Evolutionary conservation across 108 stramenopile genomes (phyloP), one percentile per base, ranked within the genome.

Genomic region (Nannochloropsis gaditana): DNA sequence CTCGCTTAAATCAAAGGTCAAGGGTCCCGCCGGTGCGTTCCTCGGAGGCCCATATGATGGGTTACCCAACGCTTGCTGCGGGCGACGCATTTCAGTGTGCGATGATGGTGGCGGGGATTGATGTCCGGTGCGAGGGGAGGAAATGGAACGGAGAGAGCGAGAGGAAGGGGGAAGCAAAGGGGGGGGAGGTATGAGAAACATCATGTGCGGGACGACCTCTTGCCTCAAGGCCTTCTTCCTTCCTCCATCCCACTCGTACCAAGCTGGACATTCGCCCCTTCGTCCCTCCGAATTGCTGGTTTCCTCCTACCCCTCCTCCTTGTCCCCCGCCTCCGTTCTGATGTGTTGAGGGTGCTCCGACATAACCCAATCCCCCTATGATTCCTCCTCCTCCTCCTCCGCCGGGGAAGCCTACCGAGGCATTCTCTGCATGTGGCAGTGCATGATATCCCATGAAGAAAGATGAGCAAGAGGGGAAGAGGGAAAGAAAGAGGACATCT

Each of bases 331-430:
- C 59, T 73, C 59, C 59, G n/a, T 73, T 73, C 6, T 73, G 59
- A n/a, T 73, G 59, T 73, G 59, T 73, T 4, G 59, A 73, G 59
- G 59, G 19, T 73, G 59, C 59, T n/a, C 59, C 59, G 8, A 73
- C 59, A 73, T 73, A 73, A n/a, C 59, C 59, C 59, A 73, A 73
- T 73, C 59, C 59, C 3, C 59, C 59, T n/a, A 73, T 73, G 19
- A 73, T 73, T 73, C 59, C 59, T 73, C 59, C 59, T 73, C 59
- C 59, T n/a, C 59, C 59, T 15, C 59, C 59, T 15, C 59, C 8
- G 59, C 59, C 59, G n/a, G 59, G 6, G 59, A 73, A 15, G n/a
- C 59, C 31, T 73, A 15, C 59, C 8, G 59, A 73, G 6, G 59
- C 59, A n/a, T 73, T 73, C 59, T 73, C 59, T 73, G 8, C n/a